Percentiles rank a stretch among this genome's conserved stretches.
Evolutionary conservation across 2,329 filamentous ascomycete genomes (phyloP).

Genomic region (Colletotrichum sp.): DNA sequence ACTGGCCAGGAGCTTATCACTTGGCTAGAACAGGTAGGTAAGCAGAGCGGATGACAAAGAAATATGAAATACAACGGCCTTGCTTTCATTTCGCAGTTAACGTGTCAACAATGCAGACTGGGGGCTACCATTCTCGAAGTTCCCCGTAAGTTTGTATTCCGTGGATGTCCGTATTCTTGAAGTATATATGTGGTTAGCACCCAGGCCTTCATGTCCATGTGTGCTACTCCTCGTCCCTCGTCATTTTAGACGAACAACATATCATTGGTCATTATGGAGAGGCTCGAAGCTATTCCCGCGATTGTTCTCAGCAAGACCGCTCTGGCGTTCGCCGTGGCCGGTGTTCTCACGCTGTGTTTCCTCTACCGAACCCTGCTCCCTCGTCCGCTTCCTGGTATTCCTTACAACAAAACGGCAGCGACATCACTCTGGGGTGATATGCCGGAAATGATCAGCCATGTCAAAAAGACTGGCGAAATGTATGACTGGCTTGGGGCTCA

Average conservation of each 20-base stretch:
- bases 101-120: not conserved
- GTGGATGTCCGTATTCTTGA: not conserved
- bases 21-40: not conserved
- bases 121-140: not conserved
- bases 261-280: not conserved
- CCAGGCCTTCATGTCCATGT: not conserved
- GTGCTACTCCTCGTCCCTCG: not conserved
- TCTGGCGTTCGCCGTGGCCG: not conserved
- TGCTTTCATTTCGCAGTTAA: not conserved
- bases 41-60: not conserved
- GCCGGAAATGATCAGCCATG: not conserved
- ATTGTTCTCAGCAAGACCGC: not conserved
- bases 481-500: conserved; percentile 30
- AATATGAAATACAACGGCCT: not conserved
- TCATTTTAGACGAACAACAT: no score
- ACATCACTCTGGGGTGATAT: conserved; percentile 7
- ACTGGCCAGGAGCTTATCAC: not conserved
- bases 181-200: not conserved
- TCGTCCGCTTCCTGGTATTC: conserved; percentile 5
- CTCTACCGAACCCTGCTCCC: not conserved
- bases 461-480: not conserved
- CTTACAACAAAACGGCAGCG: conserved; percentile 2
- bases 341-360: not conserved
- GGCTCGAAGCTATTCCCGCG: not conserved
- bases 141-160: not conserved